A percentile compares a stretch with the other conserved stretches of the same genome.
Evolutionary conservation across 176 grass and related monocot genomes (phyloP).

Genomic region (Eleusine indica): DNA sequence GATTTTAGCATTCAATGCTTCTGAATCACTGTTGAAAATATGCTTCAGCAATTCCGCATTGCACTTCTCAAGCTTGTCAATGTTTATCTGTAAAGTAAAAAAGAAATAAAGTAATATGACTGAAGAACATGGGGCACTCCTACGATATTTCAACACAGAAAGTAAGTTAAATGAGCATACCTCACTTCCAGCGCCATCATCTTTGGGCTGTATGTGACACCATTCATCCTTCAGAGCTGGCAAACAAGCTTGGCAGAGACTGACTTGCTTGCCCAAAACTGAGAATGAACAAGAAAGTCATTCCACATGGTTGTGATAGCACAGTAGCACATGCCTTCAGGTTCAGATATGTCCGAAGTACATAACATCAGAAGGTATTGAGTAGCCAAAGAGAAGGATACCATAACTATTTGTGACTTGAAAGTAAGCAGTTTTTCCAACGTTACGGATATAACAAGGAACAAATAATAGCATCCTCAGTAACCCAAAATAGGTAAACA

Average conservation of each 20-base stretch:
- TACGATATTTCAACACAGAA: conserved; percentile 13
- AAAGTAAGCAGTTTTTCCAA: no score
- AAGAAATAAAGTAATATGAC: background rate
- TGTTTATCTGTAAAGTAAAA: conserved; percentile 49
- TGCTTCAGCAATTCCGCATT: conserved; percentile 61
- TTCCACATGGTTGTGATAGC: background rate
- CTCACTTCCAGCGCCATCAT: conserved; percentile 52
- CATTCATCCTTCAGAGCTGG: conserved; percentile 70
- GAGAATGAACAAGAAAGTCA: conserved; percentile 28
- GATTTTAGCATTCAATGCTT: conserved; percentile 68
- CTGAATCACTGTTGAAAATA: conserved; percentile 61
- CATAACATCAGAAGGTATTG: background rate
- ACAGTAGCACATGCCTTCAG: background rate
- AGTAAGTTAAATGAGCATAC: conserved; percentile 48
- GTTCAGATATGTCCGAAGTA: background rate
- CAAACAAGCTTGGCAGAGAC: conserved; percentile 70
- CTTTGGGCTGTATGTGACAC: conserved; percentile 47
- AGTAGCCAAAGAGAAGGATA: background rate
- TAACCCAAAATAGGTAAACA: no score
- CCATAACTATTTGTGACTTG: background rate
- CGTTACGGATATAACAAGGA: no score
- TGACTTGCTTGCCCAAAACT: conserved; percentile 58
- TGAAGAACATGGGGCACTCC: conserved; percentile 26
- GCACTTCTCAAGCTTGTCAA: conserved; percentile 61
- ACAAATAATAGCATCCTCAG: no score